Conservation (phyloP, 2,329 filamentous ascomycete genomes). For the Cladosporium sp. region DNA sequence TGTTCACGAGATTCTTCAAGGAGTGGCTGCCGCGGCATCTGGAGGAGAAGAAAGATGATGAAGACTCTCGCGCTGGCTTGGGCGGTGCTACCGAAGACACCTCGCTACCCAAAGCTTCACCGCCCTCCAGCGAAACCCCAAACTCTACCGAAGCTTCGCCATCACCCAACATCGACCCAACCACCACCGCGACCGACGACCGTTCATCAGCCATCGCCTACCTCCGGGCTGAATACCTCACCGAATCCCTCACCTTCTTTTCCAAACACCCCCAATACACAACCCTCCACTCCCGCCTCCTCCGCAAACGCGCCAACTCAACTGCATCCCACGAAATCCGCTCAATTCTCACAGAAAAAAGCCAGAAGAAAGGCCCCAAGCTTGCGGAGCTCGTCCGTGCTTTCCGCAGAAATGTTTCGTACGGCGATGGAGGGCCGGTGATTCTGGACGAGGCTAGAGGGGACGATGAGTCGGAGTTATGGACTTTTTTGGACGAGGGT, state of each 20-base stretch:
- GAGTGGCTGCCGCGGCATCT: slow-evolving; percentile 57
- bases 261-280: slow-evolving; percentile 20
- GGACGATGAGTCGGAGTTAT: slow-evolving; percentile 23
- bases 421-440: slow-evolving; percentile 14
- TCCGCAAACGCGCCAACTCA: slow-evolving; percentile 19
- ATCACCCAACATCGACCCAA: no score
- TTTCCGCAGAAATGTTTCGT: slow-evolving; percentile 23
- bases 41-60: slow-evolving; percentile 13
- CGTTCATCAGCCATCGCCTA: slow-evolving; percentile 14
- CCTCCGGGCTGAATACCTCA: slow-evolving; percentile 44
- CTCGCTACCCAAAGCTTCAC: no score
- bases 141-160: no score
- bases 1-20: slow-evolving; percentile 58
- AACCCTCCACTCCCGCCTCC: slow-evolving; percentile 15
- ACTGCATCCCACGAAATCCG: slow-evolving; percentile 21
- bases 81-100: no score
- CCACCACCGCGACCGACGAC: background rate
- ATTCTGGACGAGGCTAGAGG: slow-evolving; percentile 15
- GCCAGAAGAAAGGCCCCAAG: slow-evolving; percentile 18
- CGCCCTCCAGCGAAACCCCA: no score
- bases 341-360: slow-evolving; percentile 17
- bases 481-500: slow-evolving; percentile 16
- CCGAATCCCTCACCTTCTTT: slow-evolving; percentile 47
- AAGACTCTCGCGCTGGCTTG: background rate
- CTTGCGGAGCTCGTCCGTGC: slow-evolving; percentile 26